Percentiles rank a stretch among this genome's conserved stretches.
Conservation (phyloP, 768 basidiomycete genomes). For the Serendipita indica region DNA sequence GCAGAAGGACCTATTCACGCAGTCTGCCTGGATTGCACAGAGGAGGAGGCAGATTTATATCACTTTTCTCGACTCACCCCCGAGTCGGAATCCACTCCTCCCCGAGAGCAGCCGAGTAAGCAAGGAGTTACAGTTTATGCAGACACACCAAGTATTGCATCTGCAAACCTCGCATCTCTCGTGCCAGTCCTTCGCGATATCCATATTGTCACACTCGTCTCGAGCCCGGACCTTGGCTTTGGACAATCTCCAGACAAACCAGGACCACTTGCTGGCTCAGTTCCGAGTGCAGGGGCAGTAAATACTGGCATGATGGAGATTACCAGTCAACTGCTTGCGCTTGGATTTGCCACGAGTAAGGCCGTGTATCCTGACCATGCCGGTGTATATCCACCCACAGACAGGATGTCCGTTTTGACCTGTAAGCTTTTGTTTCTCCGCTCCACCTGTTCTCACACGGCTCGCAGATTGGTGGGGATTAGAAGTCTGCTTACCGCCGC, state of each 20-base stretch:
- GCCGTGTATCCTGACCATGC: slow-evolving; percentile 51
- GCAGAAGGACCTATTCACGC: slow-evolving; percentile 50
- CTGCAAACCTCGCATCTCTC: slow-evolving; percentile 37
- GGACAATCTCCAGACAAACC: slow-evolving; percentile 50
- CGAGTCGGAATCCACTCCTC: slow-evolving; percentile 11
- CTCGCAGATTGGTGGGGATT: slow-evolving; percentile 79
- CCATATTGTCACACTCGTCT: slow-evolving; percentile 45
- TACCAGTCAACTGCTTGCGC: slow-evolving; percentile 61
- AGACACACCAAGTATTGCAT: slow-evolving; percentile 23
- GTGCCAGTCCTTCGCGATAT: slow-evolving; percentile 41
- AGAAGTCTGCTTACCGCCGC: slow-evolving; percentile 59
- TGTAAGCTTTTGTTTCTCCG: slow-evolving; percentile 33
- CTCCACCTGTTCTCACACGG: slow-evolving; percentile 2
- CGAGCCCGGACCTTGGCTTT: slow-evolving; percentile 48
- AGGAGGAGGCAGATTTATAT: slow-evolving; percentile 44
- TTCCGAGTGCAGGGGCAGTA: slow-evolving; percentile 62
- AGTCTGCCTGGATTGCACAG: slow-evolving; percentile 51
- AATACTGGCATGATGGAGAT: slow-evolving; percentile 52
- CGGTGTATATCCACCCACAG: slow-evolving; percentile 53
- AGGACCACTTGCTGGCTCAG: slow-evolving; percentile 48
- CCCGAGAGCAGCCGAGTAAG: neutral
- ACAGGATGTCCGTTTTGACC: slow-evolving; percentile 63
- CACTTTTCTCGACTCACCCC: slow-evolving; percentile 38
- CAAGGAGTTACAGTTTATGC: neutral
- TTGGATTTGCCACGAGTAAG: slow-evolving; percentile 62